Percentiles rank a stretch among this genome's conserved stretches.
These are phyloP conservation scores for Neopestalotiopsis rosae DNA, from an alignment of 2,329 filamentous ascomycete genomes.

Conservation along the genomic window DNA sequence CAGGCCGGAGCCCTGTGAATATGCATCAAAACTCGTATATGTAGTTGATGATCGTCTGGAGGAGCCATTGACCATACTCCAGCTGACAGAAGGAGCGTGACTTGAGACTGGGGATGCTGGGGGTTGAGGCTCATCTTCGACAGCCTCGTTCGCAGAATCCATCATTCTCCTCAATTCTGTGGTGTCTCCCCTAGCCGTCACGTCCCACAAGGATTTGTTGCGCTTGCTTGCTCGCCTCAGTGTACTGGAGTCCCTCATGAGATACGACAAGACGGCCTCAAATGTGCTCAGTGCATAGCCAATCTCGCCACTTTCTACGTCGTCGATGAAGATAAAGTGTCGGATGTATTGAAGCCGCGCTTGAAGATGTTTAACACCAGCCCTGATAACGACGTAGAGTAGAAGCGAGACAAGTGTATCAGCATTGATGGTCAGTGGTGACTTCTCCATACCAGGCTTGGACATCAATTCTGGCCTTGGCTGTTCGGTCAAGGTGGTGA, in stretches of 20 bases:
- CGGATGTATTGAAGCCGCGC: conserved; percentile 93
- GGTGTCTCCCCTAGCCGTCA: conserved; percentile 78
- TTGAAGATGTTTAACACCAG: conserved; percentile 85
- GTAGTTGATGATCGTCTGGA: conserved; percentile 49
- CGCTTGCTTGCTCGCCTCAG: conserved; percentile 83
- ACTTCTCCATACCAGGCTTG: conserved; percentile 54
- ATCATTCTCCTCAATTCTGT: conserved; percentile 78
- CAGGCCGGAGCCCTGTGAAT: conserved; percentile 64
- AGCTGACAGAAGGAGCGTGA: conserved; percentile 51
- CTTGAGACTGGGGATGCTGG: conserved; percentile 45
- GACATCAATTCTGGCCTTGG: conserved; percentile 41
- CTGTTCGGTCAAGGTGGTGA: conserved; percentile 70
- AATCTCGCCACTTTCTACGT: conserved; percentile 94
- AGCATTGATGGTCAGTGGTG: conserved; percentile 72
- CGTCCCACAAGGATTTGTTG: conserved; percentile 89
- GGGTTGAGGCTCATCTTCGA: conserved; percentile 46
- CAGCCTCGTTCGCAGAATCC: conserved; percentile 67
- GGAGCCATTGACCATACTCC: conserved; percentile 52
- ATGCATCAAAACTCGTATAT: conserved; percentile 52
- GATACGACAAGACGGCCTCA: conserved; percentile 89
- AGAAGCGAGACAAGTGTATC: conserved; percentile 92
- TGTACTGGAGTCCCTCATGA: conserved; percentile 80
- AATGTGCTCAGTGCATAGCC: conserved; percentile 96
- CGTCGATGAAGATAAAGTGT: conserved; percentile 96
- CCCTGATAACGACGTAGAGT: conserved; percentile 89